These are phyloP conservation scores for Circinella minor DNA, from an alignment of 371 early-diverging fungal species.

Conservation along the genomic window DNA sequence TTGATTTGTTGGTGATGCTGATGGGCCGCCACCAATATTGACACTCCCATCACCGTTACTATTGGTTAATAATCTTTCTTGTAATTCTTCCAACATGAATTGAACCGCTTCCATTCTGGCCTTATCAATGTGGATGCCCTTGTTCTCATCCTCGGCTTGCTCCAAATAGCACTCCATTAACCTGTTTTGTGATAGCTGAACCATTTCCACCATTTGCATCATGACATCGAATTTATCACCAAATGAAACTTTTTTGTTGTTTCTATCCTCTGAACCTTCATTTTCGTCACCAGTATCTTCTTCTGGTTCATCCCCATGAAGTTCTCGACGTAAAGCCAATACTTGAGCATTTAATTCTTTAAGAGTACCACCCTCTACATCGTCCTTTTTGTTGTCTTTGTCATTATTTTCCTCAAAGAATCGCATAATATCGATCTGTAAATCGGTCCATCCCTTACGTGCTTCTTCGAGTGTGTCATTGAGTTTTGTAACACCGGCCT, in stretches of 20 bases:
- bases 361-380: conserved; percentile 1
- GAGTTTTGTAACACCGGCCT: conserved; percentile 29
- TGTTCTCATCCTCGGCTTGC: conserved; percentile 19
- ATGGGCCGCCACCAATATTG: not conserved
- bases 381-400: conserved; percentile 22
- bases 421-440: conserved; percentile 36
- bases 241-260: conserved; percentile 8
- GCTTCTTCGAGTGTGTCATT: conserved; percentile 36
- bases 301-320: conserved; percentile 22
- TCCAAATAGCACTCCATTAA: conserved; percentile 21
- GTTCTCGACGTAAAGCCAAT: conserved; percentile 28
- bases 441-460: conserved; percentile 33
- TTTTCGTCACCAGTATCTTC: conserved; percentile 4
- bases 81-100: conserved; percentile 19
- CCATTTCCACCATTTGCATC: conserved; percentile 42
- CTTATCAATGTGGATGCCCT: conserved; percentile 17
- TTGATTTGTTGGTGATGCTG: too few species aligned
- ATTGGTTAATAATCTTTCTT: conserved; percentile 7
- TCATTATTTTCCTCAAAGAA: conserved; percentile 19
- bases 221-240: conserved; percentile 44
- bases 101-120: conserved; percentile 20
- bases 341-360: conserved; percentile 24
- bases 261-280: not conserved
- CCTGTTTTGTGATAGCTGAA: conserved; percentile 39
- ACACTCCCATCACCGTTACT: not conserved